Percentiles rank a stretch among this genome's conserved stretches.
phyloP scores from a whole-genome alignment of 441 rosid species.

The Arabidopsis lyrata region DNA sequence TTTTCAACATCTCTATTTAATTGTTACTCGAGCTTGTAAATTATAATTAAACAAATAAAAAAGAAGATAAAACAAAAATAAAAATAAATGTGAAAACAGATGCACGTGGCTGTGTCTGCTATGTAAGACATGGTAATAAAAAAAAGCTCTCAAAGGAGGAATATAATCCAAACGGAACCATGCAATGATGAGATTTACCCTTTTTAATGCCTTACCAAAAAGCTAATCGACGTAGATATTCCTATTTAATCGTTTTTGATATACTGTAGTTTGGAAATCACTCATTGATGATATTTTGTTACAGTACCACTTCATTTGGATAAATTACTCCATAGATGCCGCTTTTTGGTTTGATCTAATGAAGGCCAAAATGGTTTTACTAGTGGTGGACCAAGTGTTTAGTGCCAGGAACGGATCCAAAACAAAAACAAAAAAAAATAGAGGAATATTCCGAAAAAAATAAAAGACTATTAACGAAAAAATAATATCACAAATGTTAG shows the following conservation, averaged over 20 bases:
- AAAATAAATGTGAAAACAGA: slow-evolving; percentile 23
- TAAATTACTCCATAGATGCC: background rate
- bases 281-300: background rate
- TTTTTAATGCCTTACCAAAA: background rate
- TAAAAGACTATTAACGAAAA: slow-evolving; percentile 19
- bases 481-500: background rate
- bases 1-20: background rate
- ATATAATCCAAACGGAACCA: slow-evolving; percentile 34
- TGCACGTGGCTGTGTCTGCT: slow-evolving; percentile 37
- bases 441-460: slow-evolving; percentile 29
- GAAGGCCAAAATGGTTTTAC: slow-evolving; percentile 16
- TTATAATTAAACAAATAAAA: background rate
- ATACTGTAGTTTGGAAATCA: background rate
- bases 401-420: slow-evolving; percentile 7
- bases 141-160: background rate
- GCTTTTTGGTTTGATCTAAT: slow-evolving; percentile 20
- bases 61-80: background rate
- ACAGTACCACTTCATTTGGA: background rate
- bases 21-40: slow-evolving; percentile 23
- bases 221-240: background rate
- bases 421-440: background rate
- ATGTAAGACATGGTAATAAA: slow-evolving; percentile 15
- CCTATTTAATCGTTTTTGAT: background rate
- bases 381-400: slow-evolving; percentile 22
- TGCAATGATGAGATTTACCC: slow-evolving; percentile 42